These are phyloP conservation scores for Kodamaea lidongshanica DNA, from an alignment of 805 yeast genomes.

Conservation along the genomic window DNA sequence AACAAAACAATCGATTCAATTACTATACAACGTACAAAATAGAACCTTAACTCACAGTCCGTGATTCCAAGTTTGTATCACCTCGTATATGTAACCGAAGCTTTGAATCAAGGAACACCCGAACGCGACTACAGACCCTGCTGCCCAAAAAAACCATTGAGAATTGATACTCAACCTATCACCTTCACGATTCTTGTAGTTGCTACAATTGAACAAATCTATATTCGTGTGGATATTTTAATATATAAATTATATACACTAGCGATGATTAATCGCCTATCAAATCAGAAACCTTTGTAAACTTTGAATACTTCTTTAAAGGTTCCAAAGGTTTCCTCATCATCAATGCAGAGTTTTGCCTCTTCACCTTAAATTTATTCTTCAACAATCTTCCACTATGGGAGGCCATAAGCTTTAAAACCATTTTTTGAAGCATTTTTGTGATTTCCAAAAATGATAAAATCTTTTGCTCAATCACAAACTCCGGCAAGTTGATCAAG, in stretches of 20 bases:
- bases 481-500: conserved; percentile 27
- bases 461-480: conserved; percentile 24
- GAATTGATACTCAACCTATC: no score
- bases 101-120: no score
- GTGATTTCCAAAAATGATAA: conserved; percentile 34
- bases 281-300: conserved; percentile 20
- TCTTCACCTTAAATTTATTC: conserved; percentile 24
- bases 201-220: no score
- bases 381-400: conserved; percentile 32
- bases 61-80: no score
- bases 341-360: conserved; percentile 9
- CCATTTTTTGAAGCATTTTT: conserved; percentile 24
- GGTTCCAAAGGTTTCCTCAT: conserved; percentile 18
- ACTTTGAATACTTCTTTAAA: conserved; percentile 17
- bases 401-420: conserved; percentile 26
- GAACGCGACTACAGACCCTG: no score
- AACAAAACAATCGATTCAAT: no score
- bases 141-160: no score
- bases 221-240: neutral
- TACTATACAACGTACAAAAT: no score
- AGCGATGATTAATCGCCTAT: conserved; percentile 3
- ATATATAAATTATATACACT: conserved; percentile 2
- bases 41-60: no score
- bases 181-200: no score
- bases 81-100: no score